A percentile compares a stretch with the other conserved stretches of the same genome.
These are phyloP conservation scores for Xylariales sp. DNA, from an alignment of 2,329 filamentous ascomycete genomes.

Conservation along the genomic window DNA sequence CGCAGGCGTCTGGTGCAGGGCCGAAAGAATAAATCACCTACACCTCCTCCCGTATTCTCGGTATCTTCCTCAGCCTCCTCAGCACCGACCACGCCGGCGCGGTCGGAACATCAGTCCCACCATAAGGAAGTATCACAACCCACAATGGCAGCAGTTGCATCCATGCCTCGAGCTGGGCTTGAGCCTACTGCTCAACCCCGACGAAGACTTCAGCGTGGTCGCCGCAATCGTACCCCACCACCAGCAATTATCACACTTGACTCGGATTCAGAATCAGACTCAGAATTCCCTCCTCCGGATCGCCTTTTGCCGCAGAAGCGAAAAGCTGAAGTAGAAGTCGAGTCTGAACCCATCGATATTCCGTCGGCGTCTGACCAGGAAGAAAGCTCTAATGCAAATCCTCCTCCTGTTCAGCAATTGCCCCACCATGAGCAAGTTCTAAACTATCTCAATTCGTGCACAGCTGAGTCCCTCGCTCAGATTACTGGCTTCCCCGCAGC, in stretches of 20 bases:
- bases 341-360: slow-evolving; percentile 29
- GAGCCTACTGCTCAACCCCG: slow-evolving; percentile 36
- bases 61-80: slow-evolving; percentile 49
- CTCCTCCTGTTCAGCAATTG: slow-evolving; percentile 3
- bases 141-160: slow-evolving; percentile 17
- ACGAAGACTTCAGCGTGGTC: slow-evolving; percentile 45
- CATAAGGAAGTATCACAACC: slow-evolving; percentile 13
- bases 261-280: slow-evolving; percentile 37
- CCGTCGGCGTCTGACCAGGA: slow-evolving; percentile 8
- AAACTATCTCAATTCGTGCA: slow-evolving; percentile 85
- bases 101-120: slow-evolving; percentile 38
- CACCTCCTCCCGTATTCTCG: slow-evolving; percentile 48
- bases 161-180: background rate
- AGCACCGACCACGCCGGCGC: slow-evolving; percentile 45
- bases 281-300: slow-evolving; percentile 4
- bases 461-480: slow-evolving; percentile 79
- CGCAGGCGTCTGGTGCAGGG: slow-evolving; percentile 49
- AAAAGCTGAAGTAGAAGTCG: slow-evolving; percentile 40
- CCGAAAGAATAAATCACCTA: slow-evolving; percentile 44
- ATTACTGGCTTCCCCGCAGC: slow-evolving; percentile 80
- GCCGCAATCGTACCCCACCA: slow-evolving; percentile 37
- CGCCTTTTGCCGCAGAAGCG: slow-evolving; percentile 39
- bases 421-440: slow-evolving; percentile 67
- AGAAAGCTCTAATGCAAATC: background rate
- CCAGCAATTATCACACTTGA: slow-evolving; percentile 34